These are phyloP conservation scores for Teunomyces atbi DNA, from an alignment of 805 yeast genomes.

Conservation along the genomic window DNA sequence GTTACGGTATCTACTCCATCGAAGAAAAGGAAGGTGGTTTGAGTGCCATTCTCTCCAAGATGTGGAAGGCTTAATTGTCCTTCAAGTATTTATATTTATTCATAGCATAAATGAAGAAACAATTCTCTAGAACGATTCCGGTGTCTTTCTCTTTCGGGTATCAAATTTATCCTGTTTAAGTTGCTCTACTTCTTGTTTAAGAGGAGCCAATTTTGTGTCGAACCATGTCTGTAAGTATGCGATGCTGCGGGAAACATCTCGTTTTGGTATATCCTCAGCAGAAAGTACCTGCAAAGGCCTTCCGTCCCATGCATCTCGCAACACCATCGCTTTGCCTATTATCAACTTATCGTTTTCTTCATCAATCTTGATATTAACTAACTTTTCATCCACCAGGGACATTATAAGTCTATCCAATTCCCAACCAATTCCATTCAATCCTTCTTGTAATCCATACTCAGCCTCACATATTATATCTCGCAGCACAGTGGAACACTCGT, in stretches of 20 bases:
- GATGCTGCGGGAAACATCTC: slow-evolving; percentile 17
- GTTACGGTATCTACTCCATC: slow-evolving; percentile 68
- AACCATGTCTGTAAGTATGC: slow-evolving; percentile 15
- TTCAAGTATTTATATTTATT: slow-evolving; percentile 8
- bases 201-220: background rate
- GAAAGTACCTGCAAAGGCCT: slow-evolving; percentile 20
- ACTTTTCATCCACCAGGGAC: slow-evolving; percentile 22
- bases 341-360: slow-evolving; percentile 17
- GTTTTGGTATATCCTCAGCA: slow-evolving; percentile 21
- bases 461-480: slow-evolving; percentile 13
- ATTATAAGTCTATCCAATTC: slow-evolving; percentile 23
- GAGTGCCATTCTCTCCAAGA: slow-evolving; percentile 43
- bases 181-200: background rate
- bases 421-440: slow-evolving; percentile 5
- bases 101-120: slow-evolving; percentile 4
- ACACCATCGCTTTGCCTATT: slow-evolving; percentile 16
- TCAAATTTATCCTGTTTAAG: slow-evolving; percentile 1
- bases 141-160: slow-evolving; percentile 11
- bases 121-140: background rate
- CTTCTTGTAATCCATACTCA: slow-evolving; percentile 16
- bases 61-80: slow-evolving; percentile 39
- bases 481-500: slow-evolving; percentile 19
- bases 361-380: slow-evolving; percentile 28
- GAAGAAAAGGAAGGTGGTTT: slow-evolving; percentile 70
- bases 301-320: slow-evolving; percentile 34